Evolutionary conservation across 805 yeast genomes (phyloP), one percentile per base, ranked within the genome.

Genomic region (Debaryomyces prosopidis): DNA sequence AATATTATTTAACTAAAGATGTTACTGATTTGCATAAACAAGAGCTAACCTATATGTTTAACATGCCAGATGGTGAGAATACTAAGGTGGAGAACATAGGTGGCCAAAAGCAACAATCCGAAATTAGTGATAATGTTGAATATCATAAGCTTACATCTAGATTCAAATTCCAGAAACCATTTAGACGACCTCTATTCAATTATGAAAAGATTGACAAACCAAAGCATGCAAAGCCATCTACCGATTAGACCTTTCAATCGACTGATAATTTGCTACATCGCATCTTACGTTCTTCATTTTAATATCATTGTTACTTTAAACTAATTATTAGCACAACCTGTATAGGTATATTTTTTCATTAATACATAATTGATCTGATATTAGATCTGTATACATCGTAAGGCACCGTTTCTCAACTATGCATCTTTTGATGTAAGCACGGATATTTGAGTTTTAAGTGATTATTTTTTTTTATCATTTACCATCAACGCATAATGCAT

Each of bases 171-270:
- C 56, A 51, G 46, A 54, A 47, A 18, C 66, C 66, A 18, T 51
- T 59, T 33, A 49, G 60, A 46, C 44, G 63, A 36, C 57, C 66
- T 7, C 47, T 62, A 26, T 62, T 58, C 46, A 58, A 58, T 38
- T 62, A 58, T 45, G 66, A 62, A 45, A 46, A 47, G 39, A 57
- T 62, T 27, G 65, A 60, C 40, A 48, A 58, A 42, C 59, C 61
- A 18, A 50, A 43, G 14, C 61, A 59, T 42, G 26, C 26, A 23
- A 23, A 23, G 26, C 26, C 26, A 4, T 23, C 26, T 23, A 60
- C 57, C 35, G 26, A 2, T 7, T 23, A 23, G 26, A 10, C 9
- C 26, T 23, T 23, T 7, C 26, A 7, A 23, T 23, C 26, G 6
- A 23, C 26, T 7, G 26, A 23, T 23, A 23, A 23, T 23, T 23